Evolutionary conservation across 1,284 basidiomycete species (phyloP), one percentile per base, ranked within the genome.

Genomic region (Wolfiporia cocos): DNA sequence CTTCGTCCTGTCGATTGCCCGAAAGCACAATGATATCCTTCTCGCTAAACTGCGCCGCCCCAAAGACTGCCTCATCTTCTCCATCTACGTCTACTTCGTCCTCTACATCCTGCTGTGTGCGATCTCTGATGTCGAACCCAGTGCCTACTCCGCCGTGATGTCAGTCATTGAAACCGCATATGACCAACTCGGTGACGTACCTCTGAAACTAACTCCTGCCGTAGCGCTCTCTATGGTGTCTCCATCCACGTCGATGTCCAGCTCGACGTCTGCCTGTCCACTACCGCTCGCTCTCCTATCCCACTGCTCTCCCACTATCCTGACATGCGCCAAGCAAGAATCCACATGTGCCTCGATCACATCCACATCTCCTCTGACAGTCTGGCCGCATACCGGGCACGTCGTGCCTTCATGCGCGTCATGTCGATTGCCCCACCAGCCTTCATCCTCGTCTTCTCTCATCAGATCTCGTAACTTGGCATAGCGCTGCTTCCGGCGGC

Each of bases 1-100:
- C 32, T 24, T 42, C 41, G 32, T 34, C 38, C 32, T 32, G 19
- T 12, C 14, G 26, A 9, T 42, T 44, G 5, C 10, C 41, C 28
- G 46, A 35, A 12, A 49, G 47, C 19, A 44, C 47, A 19, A 83
- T 61, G 29, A 88, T 67, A 53, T 89, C 86, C 1, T 70, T 68
- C 57, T 88, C 86, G 5, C 76, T 79, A 57, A 89, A 89, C 53
- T 89, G 86, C 0, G 72, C 68, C 14, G 72, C 73, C 1, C 86
- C 86, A 54, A 78, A 89, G 1, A 71, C 50, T 4, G 57, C 71
- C 43, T 78, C 73, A 52, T 88, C 86, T 43, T 85, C 83, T 2
- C 86, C 86, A 48, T 88, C 86, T 5, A 89, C 68, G 48, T 89
- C 86, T 6, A 88, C 68, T 23, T 86, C 85, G 19, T 84, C 84